Evolutionary conservation across 805 yeast genomes (phyloP).

Genomic region (Teunomyces aglyptinius): DNA sequence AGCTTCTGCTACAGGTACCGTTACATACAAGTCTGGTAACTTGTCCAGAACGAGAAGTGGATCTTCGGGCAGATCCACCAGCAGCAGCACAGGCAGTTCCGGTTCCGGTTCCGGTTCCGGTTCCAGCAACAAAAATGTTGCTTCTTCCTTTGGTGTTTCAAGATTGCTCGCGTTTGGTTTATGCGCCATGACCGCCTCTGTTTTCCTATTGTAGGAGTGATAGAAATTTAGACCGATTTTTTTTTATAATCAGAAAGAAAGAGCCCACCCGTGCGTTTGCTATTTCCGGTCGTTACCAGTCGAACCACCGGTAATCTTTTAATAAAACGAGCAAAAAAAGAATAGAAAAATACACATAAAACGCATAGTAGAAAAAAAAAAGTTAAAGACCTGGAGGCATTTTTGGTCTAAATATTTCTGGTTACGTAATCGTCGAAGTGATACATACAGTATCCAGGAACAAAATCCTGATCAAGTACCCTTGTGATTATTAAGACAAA

Average conservation of each 20-base stretch:
- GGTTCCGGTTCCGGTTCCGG: background rate
- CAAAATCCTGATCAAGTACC: background rate
- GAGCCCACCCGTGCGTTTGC: no score
- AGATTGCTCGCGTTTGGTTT: background rate
- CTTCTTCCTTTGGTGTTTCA: background rate
- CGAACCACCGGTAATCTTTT: no score
- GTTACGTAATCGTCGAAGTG: conserved; percentile 1
- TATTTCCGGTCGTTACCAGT: no score
- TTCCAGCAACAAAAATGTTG: background rate
- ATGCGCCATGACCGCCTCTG: background rate
- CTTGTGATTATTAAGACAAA: background rate
- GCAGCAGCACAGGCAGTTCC: background rate
- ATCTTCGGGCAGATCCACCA: background rate
- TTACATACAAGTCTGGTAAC: background rate
- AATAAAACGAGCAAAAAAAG: background rate
- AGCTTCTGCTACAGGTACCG: background rate
- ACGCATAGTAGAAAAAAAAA: background rate
- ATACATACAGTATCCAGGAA: background rate
- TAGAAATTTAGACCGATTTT: background rate
- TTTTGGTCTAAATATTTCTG: background rate
- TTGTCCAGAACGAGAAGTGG: background rate
- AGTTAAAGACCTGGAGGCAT: no score
- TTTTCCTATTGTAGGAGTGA: background rate
- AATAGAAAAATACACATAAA: background rate
- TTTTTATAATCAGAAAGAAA: background rate